Evolutionary conservation across 2,329 filamentous ascomycete genomes (phyloP).

Genomic region (Colletotrichum neosansevieriae): DNA sequence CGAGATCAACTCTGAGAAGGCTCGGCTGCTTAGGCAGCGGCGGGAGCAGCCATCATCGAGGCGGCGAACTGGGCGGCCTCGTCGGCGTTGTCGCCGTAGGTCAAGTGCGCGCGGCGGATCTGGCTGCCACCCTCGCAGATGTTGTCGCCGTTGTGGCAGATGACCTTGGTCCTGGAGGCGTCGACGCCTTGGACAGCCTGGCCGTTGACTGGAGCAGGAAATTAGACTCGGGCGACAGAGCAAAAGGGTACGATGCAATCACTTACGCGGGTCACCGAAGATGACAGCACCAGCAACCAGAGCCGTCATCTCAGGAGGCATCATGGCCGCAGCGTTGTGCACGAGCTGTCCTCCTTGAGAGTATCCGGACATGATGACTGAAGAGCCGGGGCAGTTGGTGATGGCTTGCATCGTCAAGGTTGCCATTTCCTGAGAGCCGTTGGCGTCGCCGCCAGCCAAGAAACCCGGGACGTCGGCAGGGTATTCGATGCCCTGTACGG

Average conservation of each 20-base stretch:
- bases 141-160: slow-evolving; percentile 50
- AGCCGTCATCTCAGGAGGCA: slow-evolving; percentile 50
- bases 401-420: slow-evolving; percentile 47
- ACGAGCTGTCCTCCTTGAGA: slow-evolving; percentile 56
- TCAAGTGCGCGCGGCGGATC: slow-evolving; percentile 46
- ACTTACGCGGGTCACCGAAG: slow-evolving; percentile 46
- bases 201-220: slow-evolving; percentile 23
- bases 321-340: slow-evolving; percentile 56
- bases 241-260: no score
- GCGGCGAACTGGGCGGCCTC: slow-evolving; percentile 43
- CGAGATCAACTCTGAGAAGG: slow-evolving; percentile 34
- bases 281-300: slow-evolving; percentile 48
- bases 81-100: slow-evolving; percentile 46
- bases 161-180: slow-evolving; percentile 40
- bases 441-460: slow-evolving; percentile 57
- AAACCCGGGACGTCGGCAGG: slow-evolving; percentile 59
- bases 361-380: slow-evolving; percentile 61
- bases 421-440: slow-evolving; percentile 57
- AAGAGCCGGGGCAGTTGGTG: slow-evolving; percentile 57
- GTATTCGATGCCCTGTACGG: slow-evolving; percentile 67
- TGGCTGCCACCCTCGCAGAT: slow-evolving; percentile 48
- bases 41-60: slow-evolving; percentile 26
- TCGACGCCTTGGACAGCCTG: slow-evolving; percentile 30
- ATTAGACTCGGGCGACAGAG: no score
- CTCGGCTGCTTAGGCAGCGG: not conserved